Conservation (phyloP, 768 basidiomycete species). For the Dentipellis fragilis region DNA sequence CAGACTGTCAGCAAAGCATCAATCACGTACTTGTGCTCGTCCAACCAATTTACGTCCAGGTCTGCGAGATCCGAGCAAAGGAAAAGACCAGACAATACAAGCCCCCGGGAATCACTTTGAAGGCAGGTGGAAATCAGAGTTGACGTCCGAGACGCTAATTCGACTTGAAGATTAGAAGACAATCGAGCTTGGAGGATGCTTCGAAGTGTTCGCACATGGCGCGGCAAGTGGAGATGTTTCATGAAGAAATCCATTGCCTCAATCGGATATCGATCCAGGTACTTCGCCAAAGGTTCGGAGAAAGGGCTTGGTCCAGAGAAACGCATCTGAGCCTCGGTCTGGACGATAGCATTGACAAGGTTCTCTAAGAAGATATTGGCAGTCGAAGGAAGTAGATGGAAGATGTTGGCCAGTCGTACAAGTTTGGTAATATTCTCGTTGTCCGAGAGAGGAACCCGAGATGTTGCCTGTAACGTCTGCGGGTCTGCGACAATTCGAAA, state of each 20-base stretch:
- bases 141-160: conserved; percentile 52
- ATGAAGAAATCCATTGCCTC: conserved; percentile 85
- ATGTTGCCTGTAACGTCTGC: conserved; percentile 69
- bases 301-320: conserved; percentile 87
- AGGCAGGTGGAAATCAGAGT: conserved; percentile 42
- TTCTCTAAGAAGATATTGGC: conserved; percentile 87
- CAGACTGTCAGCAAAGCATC: conserved; percentile 69
- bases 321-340: conserved; percentile 86
- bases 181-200: conserved; percentile 73
- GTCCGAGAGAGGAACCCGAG: conserved; percentile 70
- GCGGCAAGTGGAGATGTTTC: conserved; percentile 63
- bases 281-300: conserved; percentile 84
- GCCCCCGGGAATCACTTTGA: conserved; percentile 34
- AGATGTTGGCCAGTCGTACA: conserved; percentile 92
- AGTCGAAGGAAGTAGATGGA: conserved; percentile 88
- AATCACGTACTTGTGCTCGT: conserved; percentile 54
- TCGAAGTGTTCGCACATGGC: conserved; percentile 74
- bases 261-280: conserved; percentile 80
- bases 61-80: conserved; percentile 69
- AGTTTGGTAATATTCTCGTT: conserved; percentile 90
- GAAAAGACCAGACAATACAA: conserved; percentile 61
- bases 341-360: conserved; percentile 80
- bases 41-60: conserved; percentile 61
- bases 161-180: conserved; percentile 65
- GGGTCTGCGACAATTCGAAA: conserved; percentile 89